A percentile compares a stretch with the other conserved stretches of the same genome.
These are phyloP conservation scores for Artemisia annua DNA, from an alignment of 129 eudicot species.

Conservation along the genomic window DNA sequence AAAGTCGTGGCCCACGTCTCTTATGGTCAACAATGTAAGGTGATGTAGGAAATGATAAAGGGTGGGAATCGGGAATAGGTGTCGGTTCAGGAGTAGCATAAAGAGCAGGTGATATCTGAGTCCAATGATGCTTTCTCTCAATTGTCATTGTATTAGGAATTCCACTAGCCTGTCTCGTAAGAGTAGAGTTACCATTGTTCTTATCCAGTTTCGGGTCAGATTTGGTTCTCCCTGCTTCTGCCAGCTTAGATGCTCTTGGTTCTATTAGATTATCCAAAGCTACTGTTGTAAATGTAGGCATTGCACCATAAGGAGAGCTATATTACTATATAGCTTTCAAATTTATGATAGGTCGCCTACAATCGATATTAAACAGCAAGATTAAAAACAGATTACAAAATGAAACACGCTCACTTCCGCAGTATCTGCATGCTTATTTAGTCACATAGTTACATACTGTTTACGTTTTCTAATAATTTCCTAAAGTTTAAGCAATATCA, in stretches of 20 bases:
- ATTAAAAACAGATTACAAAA: neutral
- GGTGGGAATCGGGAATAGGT: conserved; percentile 60
- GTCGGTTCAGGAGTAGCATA: conserved; percentile 77
- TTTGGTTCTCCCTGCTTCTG: conserved; percentile 30
- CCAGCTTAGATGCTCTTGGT: conserved; percentile 49
- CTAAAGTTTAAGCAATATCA: neutral
- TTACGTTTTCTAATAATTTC: too few species aligned
- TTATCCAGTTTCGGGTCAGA: conserved; percentile 43
- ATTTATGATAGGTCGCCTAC: conserved; percentile 2
- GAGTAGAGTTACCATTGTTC: conserved; percentile 16
- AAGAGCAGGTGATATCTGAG: conserved; percentile 67
- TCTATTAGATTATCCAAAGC: conserved; percentile 73
- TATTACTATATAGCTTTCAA: neutral
- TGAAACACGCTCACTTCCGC: neutral
- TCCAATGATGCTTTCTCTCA: conserved; percentile 49
- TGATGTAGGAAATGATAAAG: conserved; percentile 62
- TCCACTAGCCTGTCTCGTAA: conserved; percentile 1
- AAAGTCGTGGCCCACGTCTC: conserved; percentile 88
- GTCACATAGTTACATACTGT: too few species aligned
- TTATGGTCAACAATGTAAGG: conserved; percentile 90
- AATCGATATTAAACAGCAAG: conserved; percentile 1
- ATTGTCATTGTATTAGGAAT: conserved; percentile 27
- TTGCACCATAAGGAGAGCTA: conserved; percentile 41
- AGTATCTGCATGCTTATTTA: neutral
- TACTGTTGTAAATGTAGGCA: conserved; percentile 77